Conservation (phyloP, 2,329 filamentous ascomycete genomes). For the Cytospora piceicola region DNA sequence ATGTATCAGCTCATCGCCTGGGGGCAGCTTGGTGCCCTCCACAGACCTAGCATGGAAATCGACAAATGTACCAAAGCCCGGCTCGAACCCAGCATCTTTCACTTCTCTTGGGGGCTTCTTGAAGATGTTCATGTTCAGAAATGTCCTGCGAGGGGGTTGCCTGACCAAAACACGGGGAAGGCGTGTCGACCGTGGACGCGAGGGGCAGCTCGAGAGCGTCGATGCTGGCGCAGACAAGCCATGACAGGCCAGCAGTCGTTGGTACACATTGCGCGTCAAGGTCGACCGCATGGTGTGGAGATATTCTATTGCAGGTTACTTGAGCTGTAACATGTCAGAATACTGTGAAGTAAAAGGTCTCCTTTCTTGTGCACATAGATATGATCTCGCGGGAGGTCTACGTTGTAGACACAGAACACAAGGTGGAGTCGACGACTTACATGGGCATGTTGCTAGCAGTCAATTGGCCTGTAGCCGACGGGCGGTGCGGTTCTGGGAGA, state of each 20-base stretch:
- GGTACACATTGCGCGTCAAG: constrained; percentile 63
- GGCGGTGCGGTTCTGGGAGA: background rate
- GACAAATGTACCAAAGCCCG: constrained; percentile 73
- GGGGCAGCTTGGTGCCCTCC: constrained; percentile 67
- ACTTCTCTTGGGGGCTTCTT: constrained; percentile 61
- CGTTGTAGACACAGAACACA: background rate
- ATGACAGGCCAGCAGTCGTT: constrained; percentile 58
- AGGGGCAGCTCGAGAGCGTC: constrained; percentile 31
- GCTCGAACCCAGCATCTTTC: constrained; percentile 67
- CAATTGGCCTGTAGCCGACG: constrained; percentile 13
- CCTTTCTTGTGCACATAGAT: background rate
- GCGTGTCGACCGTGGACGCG: constrained; percentile 14
- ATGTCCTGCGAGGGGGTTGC: constrained; percentile 22
- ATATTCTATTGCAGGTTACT: constrained; percentile 18
- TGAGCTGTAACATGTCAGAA: constrained; percentile 18
- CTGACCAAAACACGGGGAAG: constrained; percentile 12
- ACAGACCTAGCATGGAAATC: constrained; percentile 66
- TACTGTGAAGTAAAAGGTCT: background rate
- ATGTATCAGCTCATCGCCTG: constrained; percentile 62
- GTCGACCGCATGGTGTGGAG: constrained; percentile 58
- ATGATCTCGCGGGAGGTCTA: background rate
- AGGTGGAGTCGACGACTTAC: constrained; percentile 9
- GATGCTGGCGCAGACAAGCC: constrained; percentile 41
- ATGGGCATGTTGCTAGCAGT: constrained; percentile 26
- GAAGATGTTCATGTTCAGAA: constrained; percentile 62